phyloP scores from a whole-genome alignment of 345 rosid genomes.

The Salix caprea region DNA sequence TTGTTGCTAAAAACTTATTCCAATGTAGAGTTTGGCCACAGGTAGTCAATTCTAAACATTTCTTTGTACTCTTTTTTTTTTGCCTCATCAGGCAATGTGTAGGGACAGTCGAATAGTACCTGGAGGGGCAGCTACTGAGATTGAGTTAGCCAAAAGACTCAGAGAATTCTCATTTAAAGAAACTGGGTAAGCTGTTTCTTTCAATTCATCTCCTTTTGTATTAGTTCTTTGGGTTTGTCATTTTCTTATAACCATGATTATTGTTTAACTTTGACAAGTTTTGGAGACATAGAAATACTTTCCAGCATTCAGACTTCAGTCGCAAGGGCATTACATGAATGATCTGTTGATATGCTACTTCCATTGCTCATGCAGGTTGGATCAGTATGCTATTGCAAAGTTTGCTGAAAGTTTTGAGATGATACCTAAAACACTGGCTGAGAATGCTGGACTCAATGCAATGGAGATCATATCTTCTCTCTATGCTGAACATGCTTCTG shows the following conservation, averaged over 20 bases:
- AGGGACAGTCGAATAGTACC: slow-evolving; percentile 90
- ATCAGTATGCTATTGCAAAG: slow-evolving; percentile 89
- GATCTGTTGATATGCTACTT: background rate
- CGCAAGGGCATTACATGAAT: background rate
- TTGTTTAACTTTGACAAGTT: background rate
- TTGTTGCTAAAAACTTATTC: slow-evolving; percentile 6
- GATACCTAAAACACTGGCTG: slow-evolving; percentile 85
- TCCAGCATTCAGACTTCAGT: background rate
- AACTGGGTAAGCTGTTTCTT: slow-evolving; percentile 57
- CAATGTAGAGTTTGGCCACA: background rate
- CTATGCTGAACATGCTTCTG: slow-evolving; percentile 89
- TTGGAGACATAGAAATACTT: background rate
- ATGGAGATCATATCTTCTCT: slow-evolving; percentile 90
- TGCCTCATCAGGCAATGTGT: slow-evolving; percentile 77
- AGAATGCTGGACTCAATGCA: slow-evolving; percentile 94
- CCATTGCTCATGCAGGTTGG: slow-evolving; percentile 56
- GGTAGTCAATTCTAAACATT: background rate
- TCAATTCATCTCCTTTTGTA: background rate
- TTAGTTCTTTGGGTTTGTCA: background rate
- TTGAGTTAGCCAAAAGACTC: slow-evolving; percentile 87
- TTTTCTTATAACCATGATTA: background rate
- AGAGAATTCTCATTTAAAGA: slow-evolving; percentile 89
- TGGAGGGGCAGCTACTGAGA: slow-evolving; percentile 96
- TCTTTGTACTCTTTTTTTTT: background rate
- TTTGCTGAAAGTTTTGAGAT: slow-evolving; percentile 98